Evolutionary conservation across 371 early-diverging fungal genomes (phyloP).

Genomic region (Parasitella parasitica): DNA sequence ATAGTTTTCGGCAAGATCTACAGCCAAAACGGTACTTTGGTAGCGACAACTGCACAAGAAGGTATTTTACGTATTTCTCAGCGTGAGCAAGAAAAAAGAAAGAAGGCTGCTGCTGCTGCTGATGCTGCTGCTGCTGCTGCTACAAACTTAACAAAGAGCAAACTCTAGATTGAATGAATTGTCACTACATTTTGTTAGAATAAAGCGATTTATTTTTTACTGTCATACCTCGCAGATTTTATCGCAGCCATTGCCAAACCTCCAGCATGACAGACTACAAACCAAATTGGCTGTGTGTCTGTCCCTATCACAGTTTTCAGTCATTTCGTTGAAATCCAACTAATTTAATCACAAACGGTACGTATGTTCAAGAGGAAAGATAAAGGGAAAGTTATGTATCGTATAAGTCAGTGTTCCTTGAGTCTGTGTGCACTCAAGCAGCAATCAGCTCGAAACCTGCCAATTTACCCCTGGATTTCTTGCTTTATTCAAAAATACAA

Average conservation of each 20-base stretch:
- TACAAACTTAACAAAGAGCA: neutral
- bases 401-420: too few relatives aligned
- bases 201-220: neutral
- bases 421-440: too few relatives aligned
- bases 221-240: too few relatives aligned
- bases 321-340: too few relatives aligned
- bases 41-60: slow-evolving; percentile 75
- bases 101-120: neutral
- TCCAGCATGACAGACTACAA: too few relatives aligned
- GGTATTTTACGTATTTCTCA: slow-evolving; percentile 56
- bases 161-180: neutral
- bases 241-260: too few relatives aligned
- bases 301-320: too few relatives aligned
- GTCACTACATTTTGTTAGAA: too few relatives aligned
- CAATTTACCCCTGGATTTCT: neutral
- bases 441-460: neutral
- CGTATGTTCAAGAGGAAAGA: too few relatives aligned
- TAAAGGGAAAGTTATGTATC: too few relatives aligned
- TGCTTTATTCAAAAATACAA: neutral
- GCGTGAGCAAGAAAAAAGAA: slow-evolving; percentile 7
- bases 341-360: too few relatives aligned
- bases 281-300: too few relatives aligned
- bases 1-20: slow-evolving; percentile 80
- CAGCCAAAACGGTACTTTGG: slow-evolving; percentile 74
- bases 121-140: neutral